A percentile compares a stretch with the other conserved stretches of the same genome.
Conservation (phyloP, 805 yeast genomes). For the Yueomyces sinensis region DNA sequence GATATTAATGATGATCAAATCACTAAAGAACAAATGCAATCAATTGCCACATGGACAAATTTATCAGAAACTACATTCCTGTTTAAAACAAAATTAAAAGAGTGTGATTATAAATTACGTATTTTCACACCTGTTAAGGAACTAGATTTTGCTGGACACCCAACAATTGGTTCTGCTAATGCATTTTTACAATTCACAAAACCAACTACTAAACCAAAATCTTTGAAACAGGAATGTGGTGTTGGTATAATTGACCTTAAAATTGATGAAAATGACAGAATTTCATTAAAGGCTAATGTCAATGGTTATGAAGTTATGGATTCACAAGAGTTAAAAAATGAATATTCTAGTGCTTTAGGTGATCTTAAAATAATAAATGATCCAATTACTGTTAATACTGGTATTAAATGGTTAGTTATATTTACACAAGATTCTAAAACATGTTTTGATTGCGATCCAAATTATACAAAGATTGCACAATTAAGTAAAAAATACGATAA, state of each 20-base stretch:
- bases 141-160: constrained; percentile 54
- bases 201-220: constrained; percentile 11
- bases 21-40: constrained; percentile 29
- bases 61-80: constrained; percentile 46
- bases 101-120: constrained; percentile 35
- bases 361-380: constrained; percentile 5
- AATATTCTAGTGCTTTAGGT: constrained; percentile 5
- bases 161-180: constrained; percentile 40
- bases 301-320: constrained; percentile 8
- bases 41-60: constrained; percentile 46
- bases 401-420: constrained; percentile 34
- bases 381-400: constrained; percentile 28
- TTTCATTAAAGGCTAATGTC: constrained; percentile 20
- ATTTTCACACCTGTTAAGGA: constrained; percentile 37
- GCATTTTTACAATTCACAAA: constrained; percentile 31
- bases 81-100: constrained; percentile 25
- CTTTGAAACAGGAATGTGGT: constrained; percentile 31
- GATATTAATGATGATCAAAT: constrained; percentile 14
- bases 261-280: constrained; percentile 10
- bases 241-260: constrained; percentile 30
- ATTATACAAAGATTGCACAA: constrained; percentile 14
- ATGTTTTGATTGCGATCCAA: constrained; percentile 25
- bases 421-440: constrained; percentile 21
- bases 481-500: constrained; percentile 11
- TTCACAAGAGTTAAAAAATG: constrained; percentile 1